These are phyloP conservation scores for Blastobotrys buckinghamii DNA, from an alignment of 1,139 yeast species.

Conservation along the genomic window DNA sequence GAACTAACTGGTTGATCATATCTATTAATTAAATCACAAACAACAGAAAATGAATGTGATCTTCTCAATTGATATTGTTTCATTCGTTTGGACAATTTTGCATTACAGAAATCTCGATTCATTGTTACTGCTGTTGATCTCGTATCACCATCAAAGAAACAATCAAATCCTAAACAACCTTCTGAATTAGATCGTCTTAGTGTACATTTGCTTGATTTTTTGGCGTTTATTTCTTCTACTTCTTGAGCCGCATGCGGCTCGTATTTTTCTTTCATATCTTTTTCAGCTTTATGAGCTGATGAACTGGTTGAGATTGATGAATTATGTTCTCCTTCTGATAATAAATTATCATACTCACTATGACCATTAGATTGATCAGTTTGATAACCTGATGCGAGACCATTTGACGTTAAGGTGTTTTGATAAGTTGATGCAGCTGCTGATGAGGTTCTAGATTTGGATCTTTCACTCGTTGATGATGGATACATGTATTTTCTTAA, in stretches of 20 bases:
- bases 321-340: not conserved
- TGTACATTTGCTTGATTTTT: not conserved
- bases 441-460: not conserved
- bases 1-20: conserved; percentile 31
- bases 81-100: conserved; percentile 2
- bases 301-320: not conserved
- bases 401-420: no score
- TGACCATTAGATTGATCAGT: not conserved
- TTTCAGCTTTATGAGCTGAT: not conserved
- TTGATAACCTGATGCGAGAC: not conserved
- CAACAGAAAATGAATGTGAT: conserved; percentile 40
- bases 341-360: not conserved
- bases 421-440: no score
- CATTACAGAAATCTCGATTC: not conserved
- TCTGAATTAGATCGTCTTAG: not conserved
- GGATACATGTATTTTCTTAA: conserved; percentile 2
- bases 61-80: conserved; percentile 15
- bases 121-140: not conserved
- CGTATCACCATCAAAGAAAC: not conserved
- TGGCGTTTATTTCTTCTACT: not conserved
- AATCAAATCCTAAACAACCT: no score
- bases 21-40: conserved; percentile 37
- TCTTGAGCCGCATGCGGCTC: not conserved
- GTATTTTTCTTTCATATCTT: not conserved
- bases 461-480: not conserved